Percentiles rank a stretch among this genome's conserved stretches.
phyloP scores from a whole-genome alignment of 2,329 filamentous ascomycete species.

The Colletotrichum lupini region DNA sequence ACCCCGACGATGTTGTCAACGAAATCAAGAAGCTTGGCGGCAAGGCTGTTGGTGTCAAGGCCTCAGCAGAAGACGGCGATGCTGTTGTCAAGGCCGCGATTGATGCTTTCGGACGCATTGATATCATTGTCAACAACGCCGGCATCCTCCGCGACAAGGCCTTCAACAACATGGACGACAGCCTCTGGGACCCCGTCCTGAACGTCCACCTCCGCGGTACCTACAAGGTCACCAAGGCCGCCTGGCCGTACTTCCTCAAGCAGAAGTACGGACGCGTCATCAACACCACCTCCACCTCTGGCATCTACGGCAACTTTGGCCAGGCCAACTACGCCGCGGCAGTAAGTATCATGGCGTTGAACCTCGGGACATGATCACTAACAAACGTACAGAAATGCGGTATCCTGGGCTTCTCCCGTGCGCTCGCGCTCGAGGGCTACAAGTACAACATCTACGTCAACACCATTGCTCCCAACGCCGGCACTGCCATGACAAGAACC shows the following conservation, averaged over 20 bases:
- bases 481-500: conserved; percentile 92
- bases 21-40: conserved; percentile 93
- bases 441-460: conserved; percentile 99
- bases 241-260: conserved; percentile 97
- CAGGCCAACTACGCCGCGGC: conserved; percentile 97
- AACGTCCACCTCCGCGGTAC: conserved; percentile 94
- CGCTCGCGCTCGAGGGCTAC: conserved; percentile 89
- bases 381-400: conserved; percentile 75
- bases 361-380: conserved; percentile 29
- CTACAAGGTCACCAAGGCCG: conserved; percentile 96
- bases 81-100: conserved; percentile 92
- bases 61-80: conserved; percentile 92
- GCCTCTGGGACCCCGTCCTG: conserved; percentile 90
- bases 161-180: conserved; percentile 97
- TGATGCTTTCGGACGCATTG: conserved; percentile 91
- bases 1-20: conserved; percentile 89
- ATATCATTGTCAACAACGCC: conserved; percentile 97
- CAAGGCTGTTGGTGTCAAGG: conserved; percentile 92
- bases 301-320: conserved; percentile 99
- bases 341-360: conserved; percentile 57
- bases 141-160: conserved; percentile 98
- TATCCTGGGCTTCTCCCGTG: conserved; percentile 94
- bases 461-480: conserved; percentile 97
- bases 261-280: conserved; percentile 98
- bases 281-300: conserved; percentile 96